Base-by-base conservation (phyloP, 1,284 basidiomycete species). In the Thecaphora thlaspeos region DNA sequence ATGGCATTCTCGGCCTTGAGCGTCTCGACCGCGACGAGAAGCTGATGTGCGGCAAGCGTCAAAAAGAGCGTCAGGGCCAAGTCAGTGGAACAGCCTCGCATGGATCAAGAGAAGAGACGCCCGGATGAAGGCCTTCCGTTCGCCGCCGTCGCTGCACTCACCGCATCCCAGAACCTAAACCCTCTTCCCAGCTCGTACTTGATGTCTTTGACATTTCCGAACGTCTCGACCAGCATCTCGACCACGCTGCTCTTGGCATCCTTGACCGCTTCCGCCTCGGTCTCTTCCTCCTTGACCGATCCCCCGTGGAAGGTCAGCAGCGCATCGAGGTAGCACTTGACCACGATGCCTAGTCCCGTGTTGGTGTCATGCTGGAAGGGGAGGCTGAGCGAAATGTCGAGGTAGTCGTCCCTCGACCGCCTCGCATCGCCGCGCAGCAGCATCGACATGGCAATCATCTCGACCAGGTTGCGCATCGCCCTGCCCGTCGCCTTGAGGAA, bases 101-200 rank as follows among this genome's bases (percentile, higher is more conserved):
- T 39, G 7, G 34, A n/a, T 36, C 34, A n/a, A 14, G 7, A 28
- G 7, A 11, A 28, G 26, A n/a, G n/a, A n/a, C n/a, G n/a, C n/a
- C n/a, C n/a, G n/a, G n/a, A n/a, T n/a, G n/a, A n/a, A n/a, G n/a
- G n/a, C n/a, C n/a, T n/a, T n/a, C n/a, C n/a, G n/a, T n/a, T n/a
- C n/a, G n/a, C n/a, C n/a, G n/a, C n/a, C n/a, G n/a, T n/a, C n/a
- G n/a, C n/a, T n/a, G n/a, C n/a, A n/a, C n/a, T n/a, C n/a, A 94
- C 91, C 78, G 92, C 84, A 76, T 94, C 89, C 94, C 95, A 99
- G 82, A 98, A 98, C 69, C 95, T 83, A 82, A 98, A 97, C 4
- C 92, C 93, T 49, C 95, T 82, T 77, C 92, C 90, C 45, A 99
- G 87, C 82, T 99, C 94, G 51, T 81, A 81, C 79, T 86, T 86